Evolutionary conservation across 495 filamentous ascomycete species (phyloP), one percentile per base, ranked within the genome.

Genomic region (Aspergillus sclerotiicarbonarius): DNA sequence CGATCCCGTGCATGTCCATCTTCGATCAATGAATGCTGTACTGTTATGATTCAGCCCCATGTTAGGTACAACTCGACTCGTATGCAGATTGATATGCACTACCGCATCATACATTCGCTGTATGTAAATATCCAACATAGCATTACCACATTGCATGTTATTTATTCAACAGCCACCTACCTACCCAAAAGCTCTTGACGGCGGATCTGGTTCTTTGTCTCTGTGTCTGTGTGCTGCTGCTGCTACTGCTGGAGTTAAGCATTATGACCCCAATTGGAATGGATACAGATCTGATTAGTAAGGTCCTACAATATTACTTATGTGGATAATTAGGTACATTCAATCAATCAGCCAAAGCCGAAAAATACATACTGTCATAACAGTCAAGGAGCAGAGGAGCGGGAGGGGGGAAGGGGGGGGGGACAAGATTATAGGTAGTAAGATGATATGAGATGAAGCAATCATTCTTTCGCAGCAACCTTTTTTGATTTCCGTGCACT

Each of bases 401-500:
- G n/a, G n/a, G n/a, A n/a, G n/a, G n/a, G n/a, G n/a, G n/a, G n/a
- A n/a, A n/a, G n/a, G n/a, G n/a, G n/a, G n/a, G n/a, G n/a, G n/a
- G n/a, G n/a, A n/a, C n/a, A n/a, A n/a, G n/a, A n/a, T n/a, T 25
- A 25, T 25, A 53, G 8, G 31, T 53, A 39, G 19, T n/a, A 20
- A 25, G 32, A 25, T 16, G 10, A 32, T 47, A 33, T 31, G 3
- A 25, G 2, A 25, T 25, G 25, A 25, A 2, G 25, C 25, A 25
- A 16, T 25, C 30, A 54, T 2, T 35, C 1, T 18, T 18, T 32
- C 15, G n/a, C 56, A 20, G n/a, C 56, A 20, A 37, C 52, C 55
- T 71, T 73, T 55, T 56, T 74, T 44, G 78, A 63, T 67, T 73
- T 79, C 54, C 75, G 71, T 8, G 66, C 66, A 67, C 74, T 80